phyloP scores from a whole-genome alignment of 352 stramenopile species.

The Pilasporangium apinafurcum region DNA sequence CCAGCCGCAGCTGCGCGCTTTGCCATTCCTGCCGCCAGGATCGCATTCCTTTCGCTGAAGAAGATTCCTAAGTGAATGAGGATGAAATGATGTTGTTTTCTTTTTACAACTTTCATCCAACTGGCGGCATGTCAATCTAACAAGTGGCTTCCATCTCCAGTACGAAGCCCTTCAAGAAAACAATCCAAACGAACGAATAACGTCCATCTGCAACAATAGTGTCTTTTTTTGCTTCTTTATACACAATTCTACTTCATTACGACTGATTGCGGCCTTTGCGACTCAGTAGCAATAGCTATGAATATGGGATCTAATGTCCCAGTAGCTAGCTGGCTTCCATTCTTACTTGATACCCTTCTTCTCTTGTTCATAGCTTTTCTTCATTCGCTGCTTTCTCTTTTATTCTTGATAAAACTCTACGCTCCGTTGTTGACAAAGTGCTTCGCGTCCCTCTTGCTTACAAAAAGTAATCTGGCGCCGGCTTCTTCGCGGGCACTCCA shows the following conservation, averaged over 20 bases:
- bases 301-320: constrained; percentile 9
- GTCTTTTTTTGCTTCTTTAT: not conserved
- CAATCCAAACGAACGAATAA: not conserved
- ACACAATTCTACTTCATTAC: too few relatives aligned
- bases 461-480: constrained; percentile 99
- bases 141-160: too few relatives aligned
- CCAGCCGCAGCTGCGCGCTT: constrained; percentile 37
- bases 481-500: constrained; percentile 97
- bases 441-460: constrained; percentile 40
- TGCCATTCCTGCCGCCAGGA: constrained; percentile 69
- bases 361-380: not conserved
- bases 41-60: too few relatives aligned
- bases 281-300: constrained; percentile 6
- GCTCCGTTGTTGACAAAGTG: too few relatives aligned
- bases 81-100: constrained; percentile 4
- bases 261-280: too few relatives aligned
- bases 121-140: too few relatives aligned
- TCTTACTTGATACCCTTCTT: constrained; percentile 3
- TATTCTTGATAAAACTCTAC: too few relatives aligned
- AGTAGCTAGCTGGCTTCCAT: too few relatives aligned
- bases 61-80: too few relatives aligned
- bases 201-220: not conserved
- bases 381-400: not conserved
- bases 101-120: too few relatives aligned
- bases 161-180: not conserved